Base-by-base conservation (phyloP, 208 protist species). In the Leishmania arabica region DNA sequence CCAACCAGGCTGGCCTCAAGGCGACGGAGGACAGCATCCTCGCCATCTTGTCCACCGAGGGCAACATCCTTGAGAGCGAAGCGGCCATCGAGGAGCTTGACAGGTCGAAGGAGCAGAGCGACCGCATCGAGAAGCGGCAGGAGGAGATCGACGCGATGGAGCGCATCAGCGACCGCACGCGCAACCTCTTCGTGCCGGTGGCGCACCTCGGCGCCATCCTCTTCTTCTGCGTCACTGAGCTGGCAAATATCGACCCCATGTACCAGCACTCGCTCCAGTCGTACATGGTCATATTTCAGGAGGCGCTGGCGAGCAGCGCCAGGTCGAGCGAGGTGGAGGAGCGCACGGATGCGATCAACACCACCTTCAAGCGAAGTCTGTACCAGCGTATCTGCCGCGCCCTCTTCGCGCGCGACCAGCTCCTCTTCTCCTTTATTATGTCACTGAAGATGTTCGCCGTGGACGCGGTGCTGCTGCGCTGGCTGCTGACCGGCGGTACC, bases 201-300 rank as follows among this genome's bases (percentile, higher is more conserved):
- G 99, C 99, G 7, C 93, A 97, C 82, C 93, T 99, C 77, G 98
- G 96, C 53, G 91, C 98, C 8, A 92, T 98, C 34, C 90, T 99
- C 47, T 99, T 99, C 91, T 99, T 99, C 93, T 99, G 98, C 88
- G 97, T 99, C 34, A 97, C 98, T 37, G 98, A 99, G 88, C 90
- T 99, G 66, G 91, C 95, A 19, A 98, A 96, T 82, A 97, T 99
- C 77, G 98, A 99, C 81, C 97, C 97, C 49, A 99, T 99, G 98
- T 99, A 99, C 83, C 97, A 99, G 84, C 99, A 99, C 92, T 99
- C 98, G 54, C 91, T 99, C 34, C 93, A 94, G 81, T 98, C 98
- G 86, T 99, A 99, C 88, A 81, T 99, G 49, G 89, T 91, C 54
- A 95, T 99, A 45, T 99, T 99, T 84, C 91, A 96, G 79, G 93